Evolutionary conservation across 495 filamentous ascomycete genomes (phyloP).

Genomic region (Tetracladium marchalianum): DNA sequence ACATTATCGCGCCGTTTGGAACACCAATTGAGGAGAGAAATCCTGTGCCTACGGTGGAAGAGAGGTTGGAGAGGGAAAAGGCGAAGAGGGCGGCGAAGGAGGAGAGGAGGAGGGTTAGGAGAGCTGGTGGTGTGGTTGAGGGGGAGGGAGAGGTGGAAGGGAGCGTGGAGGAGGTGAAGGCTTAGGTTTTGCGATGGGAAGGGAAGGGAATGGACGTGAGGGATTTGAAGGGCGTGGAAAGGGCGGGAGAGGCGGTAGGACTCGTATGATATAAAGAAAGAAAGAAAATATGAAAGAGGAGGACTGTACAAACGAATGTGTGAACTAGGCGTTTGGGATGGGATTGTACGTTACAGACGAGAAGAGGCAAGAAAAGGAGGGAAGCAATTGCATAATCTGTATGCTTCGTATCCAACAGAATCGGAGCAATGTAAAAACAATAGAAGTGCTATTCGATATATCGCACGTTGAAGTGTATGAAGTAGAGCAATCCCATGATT

Average conservation of each 20-base stretch:
- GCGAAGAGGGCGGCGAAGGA: conserved; percentile 40
- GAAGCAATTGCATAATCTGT: not conserved
- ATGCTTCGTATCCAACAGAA: not conserved
- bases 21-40: conserved; percentile 50
- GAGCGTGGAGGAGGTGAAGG: not conserved
- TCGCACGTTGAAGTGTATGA: no score
- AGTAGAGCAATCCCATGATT: no score
- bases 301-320: not conserved
- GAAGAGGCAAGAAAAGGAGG: not conserved
- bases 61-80: conserved; percentile 41
- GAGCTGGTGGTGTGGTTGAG: conserved; percentile 15
- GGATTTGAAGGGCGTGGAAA: not conserved
- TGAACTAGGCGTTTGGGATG: not conserved
- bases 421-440: not conserved
- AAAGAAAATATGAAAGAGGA: not conserved
- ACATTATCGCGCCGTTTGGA: conserved; percentile 67
- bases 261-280: not conserved
- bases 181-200: not conserved
- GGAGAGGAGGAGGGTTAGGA: conserved; percentile 33
- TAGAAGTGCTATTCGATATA: not conserved
- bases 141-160: not conserved
- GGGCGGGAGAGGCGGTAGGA: not conserved
- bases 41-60: conserved; percentile 51
- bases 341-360: conserved; percentile 1
- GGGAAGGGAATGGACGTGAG: not conserved